phyloP scores from a whole-genome alignment of 805 yeast species.

The Candida maris region DNA sequence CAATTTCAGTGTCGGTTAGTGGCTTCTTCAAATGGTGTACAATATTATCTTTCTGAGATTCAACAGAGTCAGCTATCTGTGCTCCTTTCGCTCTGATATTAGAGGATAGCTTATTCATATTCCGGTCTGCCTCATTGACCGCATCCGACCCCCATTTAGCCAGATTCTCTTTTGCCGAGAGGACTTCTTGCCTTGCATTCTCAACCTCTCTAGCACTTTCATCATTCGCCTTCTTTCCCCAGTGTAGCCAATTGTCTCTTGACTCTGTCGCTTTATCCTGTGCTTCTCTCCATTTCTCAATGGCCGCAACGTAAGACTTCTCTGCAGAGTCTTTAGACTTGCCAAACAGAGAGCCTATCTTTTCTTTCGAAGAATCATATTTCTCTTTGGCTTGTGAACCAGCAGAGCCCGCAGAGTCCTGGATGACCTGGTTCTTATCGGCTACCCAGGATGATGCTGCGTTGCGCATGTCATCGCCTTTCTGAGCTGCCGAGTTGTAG shows the following conservation, averaged over 20 bases:
- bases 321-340: slow-evolving; percentile 22
- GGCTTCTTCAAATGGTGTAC: slow-evolving; percentile 17
- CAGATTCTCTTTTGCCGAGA: slow-evolving; percentile 30
- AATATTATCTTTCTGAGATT: slow-evolving; percentile 14
- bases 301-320: slow-evolving; percentile 25
- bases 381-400: slow-evolving; percentile 13
- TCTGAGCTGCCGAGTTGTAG: slow-evolving; percentile 16
- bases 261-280: slow-evolving; percentile 31
- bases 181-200: slow-evolving; percentile 32
- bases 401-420: slow-evolving; percentile 11
- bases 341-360: slow-evolving; percentile 16
- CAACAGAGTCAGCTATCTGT: slow-evolving; percentile 14
- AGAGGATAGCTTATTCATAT: slow-evolving; percentile 6
- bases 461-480: slow-evolving; percentile 18
- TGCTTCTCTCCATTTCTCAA: slow-evolving; percentile 27
- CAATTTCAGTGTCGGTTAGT: slow-evolving; percentile 30
- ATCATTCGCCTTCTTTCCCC: slow-evolving; percentile 36
- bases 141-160: slow-evolving; percentile 23
- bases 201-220: slow-evolving; percentile 34
- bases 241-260: slow-evolving; percentile 35
- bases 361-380: slow-evolving; percentile 13
- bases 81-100: slow-evolving; percentile 12
- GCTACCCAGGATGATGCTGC: slow-evolving; percentile 21
- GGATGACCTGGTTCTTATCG: slow-evolving; percentile 18
- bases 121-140: slow-evolving; percentile 17